Conservation (phyloP, 225 moss, liverwort and hornwort species). For the Marchantia paleacea region DNA sequence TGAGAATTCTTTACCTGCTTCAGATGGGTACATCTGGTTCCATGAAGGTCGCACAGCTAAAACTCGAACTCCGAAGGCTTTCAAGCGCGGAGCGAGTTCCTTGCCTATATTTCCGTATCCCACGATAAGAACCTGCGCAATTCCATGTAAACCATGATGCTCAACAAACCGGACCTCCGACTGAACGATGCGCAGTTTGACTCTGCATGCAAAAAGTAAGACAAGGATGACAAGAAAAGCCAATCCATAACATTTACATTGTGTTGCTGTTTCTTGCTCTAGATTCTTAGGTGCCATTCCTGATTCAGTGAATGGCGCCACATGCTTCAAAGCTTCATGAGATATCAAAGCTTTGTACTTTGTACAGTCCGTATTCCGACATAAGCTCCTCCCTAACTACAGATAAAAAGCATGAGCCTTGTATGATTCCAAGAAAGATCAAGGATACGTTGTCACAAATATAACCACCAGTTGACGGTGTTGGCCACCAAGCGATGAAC, state of each 20-base stretch:
- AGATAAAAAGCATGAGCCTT: not conserved
- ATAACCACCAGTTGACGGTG: not conserved
- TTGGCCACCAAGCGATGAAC: not conserved
- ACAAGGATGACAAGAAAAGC: not conserved
- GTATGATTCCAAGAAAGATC: not conserved
- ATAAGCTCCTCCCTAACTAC: not conserved
- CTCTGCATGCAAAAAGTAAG: not conserved
- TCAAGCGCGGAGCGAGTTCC: slow-evolving; percentile 61
- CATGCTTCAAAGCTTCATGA: not conserved
- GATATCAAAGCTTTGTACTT: not conserved
- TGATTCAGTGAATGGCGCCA: not conserved
- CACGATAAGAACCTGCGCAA: slow-evolving; percentile 63
- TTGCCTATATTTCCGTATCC: slow-evolving; percentile 77
- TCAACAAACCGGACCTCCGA: not conserved
- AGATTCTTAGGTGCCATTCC: not conserved
- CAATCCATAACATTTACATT: not conserved
- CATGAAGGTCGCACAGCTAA: slow-evolving; percentile 64
- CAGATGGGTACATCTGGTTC: slow-evolving; percentile 29
- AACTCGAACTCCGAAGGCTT: slow-evolving; percentile 64
- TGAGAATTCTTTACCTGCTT: slow-evolving; percentile 14
- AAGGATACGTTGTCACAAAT: not conserved
- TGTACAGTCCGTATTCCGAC: not conserved
- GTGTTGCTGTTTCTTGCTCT: not conserved
- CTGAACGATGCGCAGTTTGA: no score
- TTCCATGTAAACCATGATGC: not conserved